Base-by-base conservation (phyloP, 495 filamentous ascomycete genomes). In the Xylaria telfairii region DNA sequence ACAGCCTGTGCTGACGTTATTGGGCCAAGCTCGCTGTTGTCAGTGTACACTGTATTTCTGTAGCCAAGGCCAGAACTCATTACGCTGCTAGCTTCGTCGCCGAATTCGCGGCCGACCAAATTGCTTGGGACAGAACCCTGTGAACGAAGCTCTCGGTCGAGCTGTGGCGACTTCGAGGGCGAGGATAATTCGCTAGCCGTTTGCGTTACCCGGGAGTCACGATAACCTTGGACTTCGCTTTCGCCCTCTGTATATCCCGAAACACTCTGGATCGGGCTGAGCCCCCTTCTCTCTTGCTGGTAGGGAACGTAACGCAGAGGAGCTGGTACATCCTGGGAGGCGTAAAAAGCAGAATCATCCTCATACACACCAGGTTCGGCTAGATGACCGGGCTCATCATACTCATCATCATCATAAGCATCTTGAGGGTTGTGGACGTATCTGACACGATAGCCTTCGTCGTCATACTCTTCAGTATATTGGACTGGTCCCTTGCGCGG, bases 241-340 rank as follows among this genome's bases (percentile, higher is more conserved):
- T 82, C 81, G 30, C 79, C 81, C 41, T 86, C 84, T 9, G 86
- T 88, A 71, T 91, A 92, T 65, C 94, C 94, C 0, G 92, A 93
- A 34, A 96, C 91, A 69, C 94, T 97, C 71, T 95, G 94, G 64
- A 96, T 93, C 0, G 94, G 94, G 79, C 94, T 97, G 26, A 95
- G 80, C 17, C 88, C 88, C 37, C 91, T 90, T 39, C 85, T 83
- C 68, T 88, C 83, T 30, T 84, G 85, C 32, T 84, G 84, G 65
- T 90, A 89, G 3, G 85, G 83, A 26, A 87, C 82, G 68, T 90
- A 88, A 60, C 86, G 86, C 21, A 87, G 78, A 13, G 85, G 87
- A 5, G 85, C 83, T 2, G 85, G 84, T 4, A 88, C 87, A 56
- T 87, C 83, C 71, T 88, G 87, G 1, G 81, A 83, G 72, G 77